These are phyloP conservation scores for Oryza officinalis DNA, from an alignment of 176 grass and related monocot species.

Conservation along the genomic window DNA sequence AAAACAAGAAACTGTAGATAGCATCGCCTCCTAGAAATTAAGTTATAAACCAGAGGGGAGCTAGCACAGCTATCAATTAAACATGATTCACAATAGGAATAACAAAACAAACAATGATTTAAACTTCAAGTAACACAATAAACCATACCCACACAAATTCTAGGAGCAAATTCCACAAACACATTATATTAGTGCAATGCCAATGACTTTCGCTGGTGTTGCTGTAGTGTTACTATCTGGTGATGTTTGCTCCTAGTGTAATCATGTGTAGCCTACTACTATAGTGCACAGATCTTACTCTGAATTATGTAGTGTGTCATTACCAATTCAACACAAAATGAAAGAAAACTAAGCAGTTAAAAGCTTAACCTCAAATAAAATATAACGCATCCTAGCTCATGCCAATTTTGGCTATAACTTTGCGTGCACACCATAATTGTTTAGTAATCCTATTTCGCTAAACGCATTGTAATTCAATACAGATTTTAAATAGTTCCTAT, in stretches of 20 bases:
- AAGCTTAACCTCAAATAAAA: neutral
- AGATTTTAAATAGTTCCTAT: neutral
- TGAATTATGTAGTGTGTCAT: neutral
- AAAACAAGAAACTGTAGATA: neutral
- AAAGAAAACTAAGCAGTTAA: constrained; percentile 6
- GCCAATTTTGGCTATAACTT: neutral
- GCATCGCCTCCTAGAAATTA: neutral
- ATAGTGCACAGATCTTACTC: no score
- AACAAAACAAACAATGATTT: neutral
- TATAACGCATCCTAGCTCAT: neutral
- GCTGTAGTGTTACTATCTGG: no score
- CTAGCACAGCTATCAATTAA: neutral
- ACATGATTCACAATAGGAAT: neutral
- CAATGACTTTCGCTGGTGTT: no score
- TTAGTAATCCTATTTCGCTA: neutral
- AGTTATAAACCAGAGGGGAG: neutral
- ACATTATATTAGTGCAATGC: neutral
- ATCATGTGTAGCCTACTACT: no score
- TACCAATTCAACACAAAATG: neutral
- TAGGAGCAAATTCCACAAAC: neutral
- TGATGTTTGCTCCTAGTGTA: no score
- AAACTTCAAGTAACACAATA: neutral
- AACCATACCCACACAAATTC: neutral
- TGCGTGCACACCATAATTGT: neutral
- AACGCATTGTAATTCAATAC: neutral